These are phyloP conservation scores for Pulveroboletus ravenelii DNA, from an alignment of 768 basidiomycete genomes.

Conservation along the genomic window DNA sequence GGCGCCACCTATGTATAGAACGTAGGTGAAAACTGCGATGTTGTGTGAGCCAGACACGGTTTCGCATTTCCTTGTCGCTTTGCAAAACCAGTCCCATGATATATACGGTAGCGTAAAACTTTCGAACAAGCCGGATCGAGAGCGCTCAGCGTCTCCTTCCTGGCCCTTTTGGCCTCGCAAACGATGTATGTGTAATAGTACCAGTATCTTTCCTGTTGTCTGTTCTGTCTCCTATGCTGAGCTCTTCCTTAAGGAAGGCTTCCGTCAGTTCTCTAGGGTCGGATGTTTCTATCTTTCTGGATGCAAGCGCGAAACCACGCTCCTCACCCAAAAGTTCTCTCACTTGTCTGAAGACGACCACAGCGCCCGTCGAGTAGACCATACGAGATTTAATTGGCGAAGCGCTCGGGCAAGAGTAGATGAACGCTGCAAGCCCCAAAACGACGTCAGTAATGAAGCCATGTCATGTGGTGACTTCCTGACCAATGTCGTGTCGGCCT, in stretches of 20 bases:
- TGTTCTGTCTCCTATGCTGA: conserved; percentile 35
- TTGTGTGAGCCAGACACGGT: too few species aligned
- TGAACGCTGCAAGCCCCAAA: conserved; percentile 55
- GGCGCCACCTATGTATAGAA: too few species aligned
- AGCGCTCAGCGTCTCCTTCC: conserved; percentile 42
- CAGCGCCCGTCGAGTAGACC: conserved; percentile 76
- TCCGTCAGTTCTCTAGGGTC: conserved; percentile 71
- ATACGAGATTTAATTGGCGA: conserved; percentile 85
- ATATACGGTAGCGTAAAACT: too few species aligned
- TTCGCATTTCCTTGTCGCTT: too few species aligned
- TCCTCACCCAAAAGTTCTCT: conserved; percentile 46
- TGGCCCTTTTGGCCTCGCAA: conserved; percentile 70
- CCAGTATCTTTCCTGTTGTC: neutral
- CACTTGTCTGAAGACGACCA: conserved; percentile 51
- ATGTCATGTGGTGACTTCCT: conserved; percentile 14
- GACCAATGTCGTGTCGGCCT: conserved; percentile 58
- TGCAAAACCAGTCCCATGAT: too few species aligned
- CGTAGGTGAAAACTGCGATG: too few species aligned
- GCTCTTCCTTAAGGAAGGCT: conserved; percentile 52
- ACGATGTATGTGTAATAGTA: conserved; percentile 34
- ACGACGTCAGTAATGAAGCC: neutral
- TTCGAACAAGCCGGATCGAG: neutral
- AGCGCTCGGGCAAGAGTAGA: conserved; percentile 83
- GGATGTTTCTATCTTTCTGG: conserved; percentile 78
- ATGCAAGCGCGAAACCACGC: conserved; percentile 38